Conservation (phyloP, 352 stramenopile species). For the Stramenopiles sp. region DNA sequence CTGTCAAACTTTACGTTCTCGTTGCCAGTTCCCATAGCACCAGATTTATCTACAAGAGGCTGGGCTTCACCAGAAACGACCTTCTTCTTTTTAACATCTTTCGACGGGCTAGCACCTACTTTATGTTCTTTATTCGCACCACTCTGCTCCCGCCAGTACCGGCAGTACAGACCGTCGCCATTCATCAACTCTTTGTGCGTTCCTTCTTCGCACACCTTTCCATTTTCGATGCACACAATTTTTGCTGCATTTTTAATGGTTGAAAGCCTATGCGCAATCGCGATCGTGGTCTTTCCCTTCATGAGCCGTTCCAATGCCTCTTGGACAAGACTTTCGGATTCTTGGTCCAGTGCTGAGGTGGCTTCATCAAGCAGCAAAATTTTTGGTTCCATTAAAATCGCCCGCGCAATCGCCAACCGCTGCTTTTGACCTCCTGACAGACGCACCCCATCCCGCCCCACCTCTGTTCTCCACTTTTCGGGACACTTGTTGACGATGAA, state of each 20-base stretch:
- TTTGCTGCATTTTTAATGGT: constrained; percentile 44
- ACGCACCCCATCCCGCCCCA: constrained; percentile 29
- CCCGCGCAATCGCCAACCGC: constrained; percentile 45
- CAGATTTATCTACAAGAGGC: background rate
- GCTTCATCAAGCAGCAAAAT: constrained; percentile 59
- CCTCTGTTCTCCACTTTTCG: constrained; percentile 11
- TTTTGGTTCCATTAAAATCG: constrained; percentile 39
- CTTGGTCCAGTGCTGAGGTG: constrained; percentile 36
- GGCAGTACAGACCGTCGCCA: constrained; percentile 16
- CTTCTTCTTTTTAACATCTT: background rate
- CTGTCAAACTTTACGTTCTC: background rate
- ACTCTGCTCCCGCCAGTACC: background rate
- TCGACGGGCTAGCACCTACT: background rate
- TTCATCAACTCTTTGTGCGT: constrained; percentile 22
- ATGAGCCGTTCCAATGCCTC: constrained; percentile 33
- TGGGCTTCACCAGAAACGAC: background rate
- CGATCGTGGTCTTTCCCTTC: constrained; percentile 32
- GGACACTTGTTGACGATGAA: background rate
- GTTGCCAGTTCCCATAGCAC: background rate
- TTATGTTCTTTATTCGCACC: background rate
- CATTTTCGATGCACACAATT: constrained; percentile 38
- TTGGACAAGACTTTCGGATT: constrained; percentile 53
- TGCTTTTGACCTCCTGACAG: constrained; percentile 50
- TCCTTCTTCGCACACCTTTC: constrained; percentile 38
- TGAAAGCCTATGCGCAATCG: constrained; percentile 46